phyloP scores from a whole-genome alignment of 208 protist genomes.

The Cochliopodium minus region DNA sequence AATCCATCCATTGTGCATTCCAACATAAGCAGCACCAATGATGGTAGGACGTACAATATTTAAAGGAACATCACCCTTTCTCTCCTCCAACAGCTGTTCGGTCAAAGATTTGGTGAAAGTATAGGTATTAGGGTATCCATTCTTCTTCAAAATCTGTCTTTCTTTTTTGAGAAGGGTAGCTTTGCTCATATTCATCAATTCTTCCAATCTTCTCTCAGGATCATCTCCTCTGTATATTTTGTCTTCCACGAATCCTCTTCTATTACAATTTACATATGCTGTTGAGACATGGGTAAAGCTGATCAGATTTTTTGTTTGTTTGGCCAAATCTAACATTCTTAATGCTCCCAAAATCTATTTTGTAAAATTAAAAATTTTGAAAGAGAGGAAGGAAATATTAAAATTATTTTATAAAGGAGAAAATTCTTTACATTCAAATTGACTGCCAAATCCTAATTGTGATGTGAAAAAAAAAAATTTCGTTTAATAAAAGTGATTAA shows the following conservation, averaged over 20 bases:
- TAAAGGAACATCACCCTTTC: conserved; percentile 37
- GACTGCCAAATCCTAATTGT: conserved; percentile 42
- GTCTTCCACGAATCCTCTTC: conserved; percentile 23
- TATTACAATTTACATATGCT: conserved; percentile 58
- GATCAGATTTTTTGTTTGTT: conserved; percentile 28
- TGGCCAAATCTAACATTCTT: conserved; percentile 46
- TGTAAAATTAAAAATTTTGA: no score
- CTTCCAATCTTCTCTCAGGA: conserved; percentile 21
- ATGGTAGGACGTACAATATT: conserved; percentile 60
- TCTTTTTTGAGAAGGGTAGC: conserved; percentile 26
- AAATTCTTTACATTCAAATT: conserved; percentile 63
- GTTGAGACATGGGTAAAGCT: conserved; percentile 59
- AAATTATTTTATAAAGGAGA: no score
- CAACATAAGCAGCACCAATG: conserved; percentile 42
- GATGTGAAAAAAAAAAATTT: no score
- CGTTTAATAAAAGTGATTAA: no score
- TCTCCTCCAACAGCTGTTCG: conserved; percentile 43
- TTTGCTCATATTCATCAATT: neutral
- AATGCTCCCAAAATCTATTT: conserved; percentile 48
- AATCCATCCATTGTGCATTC: conserved; percentile 56
- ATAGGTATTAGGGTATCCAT: conserved; percentile 62
- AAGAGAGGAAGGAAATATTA: no score
- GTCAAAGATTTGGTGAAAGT: conserved; percentile 61
- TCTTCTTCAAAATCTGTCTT: conserved; percentile 34
- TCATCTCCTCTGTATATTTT: conserved; percentile 16